phyloP scores from a whole-genome alignment of 148 eudicot species.

The Spergularia marina region DNA sequence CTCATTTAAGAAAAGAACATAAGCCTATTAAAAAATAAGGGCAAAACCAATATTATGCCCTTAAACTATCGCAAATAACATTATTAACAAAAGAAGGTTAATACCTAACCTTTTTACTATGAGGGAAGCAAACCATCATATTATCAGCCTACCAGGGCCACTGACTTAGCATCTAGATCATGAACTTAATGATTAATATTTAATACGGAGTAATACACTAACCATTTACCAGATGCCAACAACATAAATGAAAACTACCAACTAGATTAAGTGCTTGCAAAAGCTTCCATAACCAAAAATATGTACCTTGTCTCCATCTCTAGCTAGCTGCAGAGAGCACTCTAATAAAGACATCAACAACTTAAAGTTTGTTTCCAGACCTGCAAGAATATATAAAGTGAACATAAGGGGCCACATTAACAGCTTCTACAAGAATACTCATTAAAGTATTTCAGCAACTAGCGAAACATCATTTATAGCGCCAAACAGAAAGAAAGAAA shows the following conservation, averaged over 20 bases:
- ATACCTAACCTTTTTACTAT: background rate
- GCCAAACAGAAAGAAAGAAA: background rate
- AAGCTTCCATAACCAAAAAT: background rate
- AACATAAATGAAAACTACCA: background rate
- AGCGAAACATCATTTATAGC: background rate
- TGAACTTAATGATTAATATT: background rate
- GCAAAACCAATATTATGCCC: no score
- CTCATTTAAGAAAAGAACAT: no score
- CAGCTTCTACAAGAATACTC: background rate
- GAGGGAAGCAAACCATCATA: background rate
- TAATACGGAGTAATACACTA: background rate
- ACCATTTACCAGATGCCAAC: background rate
- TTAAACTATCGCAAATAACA: no score
- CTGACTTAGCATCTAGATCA: background rate
- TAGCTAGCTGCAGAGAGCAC: constrained; percentile 65
- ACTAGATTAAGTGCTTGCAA: background rate
- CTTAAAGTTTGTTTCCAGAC: constrained; percentile 33
- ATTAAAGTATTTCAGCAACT: constrained; percentile 1
- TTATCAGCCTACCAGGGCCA: background rate
- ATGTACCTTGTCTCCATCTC: constrained; percentile 88
- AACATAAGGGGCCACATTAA: constrained; percentile 3
- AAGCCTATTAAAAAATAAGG: no score
- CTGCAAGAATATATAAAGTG: constrained; percentile 32
- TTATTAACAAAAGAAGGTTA: no score
- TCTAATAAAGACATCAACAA: constrained; percentile 46